Evolutionary conservation across 2,329 filamentous ascomycete species (phyloP).

Genomic region (Fusarium devonianum): DNA sequence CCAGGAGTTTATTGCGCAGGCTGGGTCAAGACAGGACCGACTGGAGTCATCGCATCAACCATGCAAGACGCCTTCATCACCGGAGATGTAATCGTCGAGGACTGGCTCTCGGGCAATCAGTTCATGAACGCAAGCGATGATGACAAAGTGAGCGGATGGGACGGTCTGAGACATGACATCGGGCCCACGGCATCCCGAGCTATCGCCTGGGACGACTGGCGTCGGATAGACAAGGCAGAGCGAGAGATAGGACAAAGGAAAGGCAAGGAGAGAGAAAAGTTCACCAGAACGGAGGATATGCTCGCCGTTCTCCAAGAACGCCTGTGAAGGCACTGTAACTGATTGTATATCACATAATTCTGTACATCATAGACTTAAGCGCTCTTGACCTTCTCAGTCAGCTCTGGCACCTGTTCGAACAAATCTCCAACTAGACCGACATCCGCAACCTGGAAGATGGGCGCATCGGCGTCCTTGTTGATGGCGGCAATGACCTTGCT

Average conservation of each 20-base stretch:
- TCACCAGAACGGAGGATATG: conserved; percentile 66
- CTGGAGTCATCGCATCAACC: conserved; percentile 93
- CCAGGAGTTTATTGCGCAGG: conserved; percentile 90
- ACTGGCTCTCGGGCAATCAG: conserved; percentile 64
- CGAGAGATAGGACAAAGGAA: conserved; percentile 66
- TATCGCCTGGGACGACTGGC: conserved; percentile 87
- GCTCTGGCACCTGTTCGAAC: conserved; percentile 93
- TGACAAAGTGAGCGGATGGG: conserved; percentile 68
- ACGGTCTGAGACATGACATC: conserved; percentile 71
- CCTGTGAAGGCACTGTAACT: conserved; percentile 31
- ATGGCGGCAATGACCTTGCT: conserved; percentile 99
- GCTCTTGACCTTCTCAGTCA: conserved; percentile 91
- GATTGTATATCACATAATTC: conserved; percentile 39
- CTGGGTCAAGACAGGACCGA: conserved; percentile 95
- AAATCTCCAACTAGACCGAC: conserved; percentile 94
- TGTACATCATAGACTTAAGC: conserved; percentile 43
- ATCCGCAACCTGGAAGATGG: conserved; percentile 98
- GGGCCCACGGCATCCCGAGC: conserved; percentile 61
- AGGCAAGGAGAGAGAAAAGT: conserved; percentile 83
- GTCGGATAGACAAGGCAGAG: conserved; percentile 81
- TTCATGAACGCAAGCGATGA: conserved; percentile 47
- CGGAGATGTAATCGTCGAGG: conserved; percentile 81
- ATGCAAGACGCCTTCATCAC: conserved; percentile 95
- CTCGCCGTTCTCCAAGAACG: conserved; percentile 56
- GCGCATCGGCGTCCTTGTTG: conserved; percentile 96